Evolutionary conservation across 2,329 filamentous ascomycete genomes (phyloP), one percentile per base, ranked within the genome.

Genomic region (Colletotrichum scovillei): DNA sequence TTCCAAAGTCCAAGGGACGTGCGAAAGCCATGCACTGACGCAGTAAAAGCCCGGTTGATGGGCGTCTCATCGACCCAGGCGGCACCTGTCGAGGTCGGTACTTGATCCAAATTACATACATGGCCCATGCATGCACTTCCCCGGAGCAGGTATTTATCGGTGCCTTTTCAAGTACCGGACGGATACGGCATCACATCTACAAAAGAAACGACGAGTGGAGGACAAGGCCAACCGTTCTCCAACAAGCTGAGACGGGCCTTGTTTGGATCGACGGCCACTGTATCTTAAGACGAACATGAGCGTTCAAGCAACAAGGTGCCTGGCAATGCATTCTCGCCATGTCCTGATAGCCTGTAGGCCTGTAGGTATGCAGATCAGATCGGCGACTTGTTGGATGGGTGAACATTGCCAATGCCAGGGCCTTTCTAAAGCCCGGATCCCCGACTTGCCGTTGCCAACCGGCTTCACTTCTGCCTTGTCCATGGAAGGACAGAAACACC

Each of bases 61-160:
- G 49, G 59, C 53, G 42, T 52, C 58, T 55, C 42, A 42, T 52
- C 42, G 53, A 63, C 62, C 65, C 32, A 32, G 24, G 60, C 67
- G 66, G 67, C 60, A 65, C 26, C 67, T 62, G 46, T 70, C 14
- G 35, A 66, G 16, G 70, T 67, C 67, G 70, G 70, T 65, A 70
- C 67, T 73, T 73, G 69, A 19, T 38, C 59, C 24, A 62, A 60
- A 65, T 70, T 65, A 70, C 71, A 26, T 70, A 71, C 67, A 69
- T 62, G 62, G 55, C 42, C 46, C 46, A 73, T 73, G 71, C 71
- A 73, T 66, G 71, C 66, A 59, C 42, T 64, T 69, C 55, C 70
- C 70, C 66, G 49, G 59, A 35, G 32, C 32, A 35, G 38, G 49
- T 24, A 46, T 64, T 53, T 63, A 30, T 69, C 53, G 60, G 53